Evolutionary conservation across 441 rosid species (phyloP), one percentile per base, ranked within the genome.

Genomic region (California macrophylla): DNA sequence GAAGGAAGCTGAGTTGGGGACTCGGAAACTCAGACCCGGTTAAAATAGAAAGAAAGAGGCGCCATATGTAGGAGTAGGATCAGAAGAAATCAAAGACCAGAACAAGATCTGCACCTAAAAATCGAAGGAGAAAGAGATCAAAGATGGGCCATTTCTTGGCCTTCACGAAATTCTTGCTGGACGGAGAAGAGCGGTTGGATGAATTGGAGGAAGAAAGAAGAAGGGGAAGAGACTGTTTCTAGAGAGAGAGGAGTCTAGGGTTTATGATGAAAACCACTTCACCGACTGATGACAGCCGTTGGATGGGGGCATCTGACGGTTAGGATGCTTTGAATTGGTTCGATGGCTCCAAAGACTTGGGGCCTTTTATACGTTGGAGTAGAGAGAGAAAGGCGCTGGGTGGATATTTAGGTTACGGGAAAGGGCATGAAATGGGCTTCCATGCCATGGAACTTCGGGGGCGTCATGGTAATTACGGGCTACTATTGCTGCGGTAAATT

Each of bases 181-280:
- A 64, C 64, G 16, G n/a, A 50, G 34, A 62, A 65, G 78, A 54
- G 72, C 71, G 72, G 54, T 16, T 34, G 40, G 40, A 34, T 7
- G 9, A 7, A 7, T 16, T n/a, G 56, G 42, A 45, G 56, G 56
- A 47, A 12, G 24, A 47, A 47, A 16, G 20, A 47, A 0, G 20
- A 47, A 47, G 54, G 4, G 68, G 66, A 66, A 73, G 69, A 12
- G 45, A 20, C 26, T 38, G 65, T 21, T 56, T 56, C 63, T 58
- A 2, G 45, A 34, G 29, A 25, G 64, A 54, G 81, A 47, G 71
- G 72, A 75, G 79, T 76, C 95, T 87, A 89, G 98, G 97, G 98
- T 87, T 89, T 91, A 89, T 79, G 91, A 84, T 72, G 62, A 69
- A 72, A 60, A 60, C 32, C 64, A 60, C 64, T 60, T 4, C 66